Evolutionary conservation across 805 yeast genomes (phyloP), one percentile per base, ranked within the genome.

Genomic region (Isabelozyma pseudorhagii): DNA sequence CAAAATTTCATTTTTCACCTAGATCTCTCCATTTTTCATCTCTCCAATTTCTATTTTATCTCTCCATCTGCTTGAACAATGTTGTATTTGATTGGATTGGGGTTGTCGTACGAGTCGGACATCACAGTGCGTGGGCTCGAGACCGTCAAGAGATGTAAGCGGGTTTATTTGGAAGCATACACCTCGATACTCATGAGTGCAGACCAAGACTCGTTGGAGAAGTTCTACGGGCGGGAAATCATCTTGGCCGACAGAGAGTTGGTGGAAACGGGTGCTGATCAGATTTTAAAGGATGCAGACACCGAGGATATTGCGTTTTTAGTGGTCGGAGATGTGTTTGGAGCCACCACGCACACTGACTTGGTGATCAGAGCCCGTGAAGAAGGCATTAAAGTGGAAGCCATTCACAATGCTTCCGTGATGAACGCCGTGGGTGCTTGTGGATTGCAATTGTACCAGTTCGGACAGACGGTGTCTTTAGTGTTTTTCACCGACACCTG

Each of bases 401-500:
- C 87, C 39, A 82, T 93, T 52, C 99, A 93, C 72, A 93, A 93
- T 67, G 99, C 99, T 1, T 88, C 97, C 14, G 94, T 93, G 10
- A 91, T 94, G 97, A 93, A 93, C 64, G 99, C 98, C 0, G 96
- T 93, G 25, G 99, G 99, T 15, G 96, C 97, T 1, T 91, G 97
- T 73, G 99, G 99, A 18, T 78, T 94, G 56, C 99, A 93, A 68
- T 76, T 93, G 51, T 93, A 93, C 69, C 91, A 87, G 59, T 93
- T 92, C 69, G 99, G 99, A 8, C 98, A 94, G 72, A 91, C 98
- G 9, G 93, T 93, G n/a, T 90, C 97, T 1, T 75, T 94, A 66
- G 98, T 94, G 2, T 94, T 94, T 66, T 93, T 94, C 77, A 92
- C 97, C 27, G 98, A 93, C 17, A 73, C 75, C 50, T 93, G 99